Percentiles rank a stretch among this genome's conserved stretches.
These are phyloP conservation scores for Cytospora leucostoma DNA, from an alignment of 2,329 filamentous ascomycete species.

Conservation along the genomic window DNA sequence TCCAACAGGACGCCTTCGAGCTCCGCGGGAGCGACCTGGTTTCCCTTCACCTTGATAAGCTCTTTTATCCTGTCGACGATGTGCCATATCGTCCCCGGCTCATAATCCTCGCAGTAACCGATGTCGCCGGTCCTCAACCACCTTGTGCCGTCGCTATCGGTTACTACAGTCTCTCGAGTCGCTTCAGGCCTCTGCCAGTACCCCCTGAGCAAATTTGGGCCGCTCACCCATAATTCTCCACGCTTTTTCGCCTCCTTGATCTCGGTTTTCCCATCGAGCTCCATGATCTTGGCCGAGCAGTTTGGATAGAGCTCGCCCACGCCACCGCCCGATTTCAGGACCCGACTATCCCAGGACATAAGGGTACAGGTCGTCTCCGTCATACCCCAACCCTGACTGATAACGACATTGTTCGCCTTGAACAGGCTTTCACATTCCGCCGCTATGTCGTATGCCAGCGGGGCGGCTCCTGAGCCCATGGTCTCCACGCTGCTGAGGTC, in stretches of 20 bases:
- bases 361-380: conserved; percentile 76
- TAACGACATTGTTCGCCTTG: conserved; percentile 38
- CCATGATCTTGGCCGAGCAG: conserved; percentile 67
- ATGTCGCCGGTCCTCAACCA: conserved; percentile 80
- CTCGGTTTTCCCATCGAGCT: conserved; percentile 53
- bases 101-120: conserved; percentile 63
- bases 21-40: conserved; percentile 61
- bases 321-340: conserved; percentile 35
- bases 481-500: conserved; percentile 67
- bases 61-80: conserved; percentile 78
- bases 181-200: conserved; percentile 75
- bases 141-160: conserved; percentile 50
- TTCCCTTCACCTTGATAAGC: conserved; percentile 62
- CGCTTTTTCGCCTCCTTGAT: conserved; percentile 52
- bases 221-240: conserved; percentile 74
- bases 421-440: conserved; percentile 61
- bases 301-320: conserved; percentile 74
- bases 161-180: conserved; percentile 58
- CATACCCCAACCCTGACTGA: conserved; percentile 83
- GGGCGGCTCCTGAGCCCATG: conserved; percentile 69
- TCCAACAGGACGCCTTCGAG: conserved; percentile 52
- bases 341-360: conserved; percentile 58
- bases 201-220: conserved; percentile 71
- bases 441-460: conserved; percentile 58
- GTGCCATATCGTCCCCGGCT: conserved; percentile 51